These are phyloP conservation scores for Tetrahymena thermophila DNA, from an alignment of 73 alveolate genomes.

Conservation along the genomic window DNA sequence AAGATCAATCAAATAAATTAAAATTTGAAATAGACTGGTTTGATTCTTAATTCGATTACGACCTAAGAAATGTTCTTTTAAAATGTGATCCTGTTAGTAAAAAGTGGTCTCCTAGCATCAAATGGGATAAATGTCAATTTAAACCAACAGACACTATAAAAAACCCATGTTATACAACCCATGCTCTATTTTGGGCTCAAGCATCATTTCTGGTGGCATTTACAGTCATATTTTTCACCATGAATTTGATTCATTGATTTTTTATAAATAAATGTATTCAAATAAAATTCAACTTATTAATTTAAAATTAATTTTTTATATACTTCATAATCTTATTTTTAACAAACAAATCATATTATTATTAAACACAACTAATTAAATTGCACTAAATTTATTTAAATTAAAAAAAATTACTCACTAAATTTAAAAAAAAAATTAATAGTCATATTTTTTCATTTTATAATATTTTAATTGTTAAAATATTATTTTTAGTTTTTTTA, in stretches of 20 bases:
- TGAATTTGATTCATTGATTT: background rate
- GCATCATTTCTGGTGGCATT: background rate
- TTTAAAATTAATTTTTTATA: no score
- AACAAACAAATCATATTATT: no score
- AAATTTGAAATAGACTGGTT: background rate
- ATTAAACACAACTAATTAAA: no score
- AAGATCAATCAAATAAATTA: background rate
- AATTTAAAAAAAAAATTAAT: no score
- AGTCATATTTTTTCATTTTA: no score
- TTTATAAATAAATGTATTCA: no score
- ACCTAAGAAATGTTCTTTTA: background rate
- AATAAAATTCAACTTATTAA: no score
- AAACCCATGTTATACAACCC: background rate
- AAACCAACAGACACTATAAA: background rate
- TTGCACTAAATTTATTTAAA: no score
- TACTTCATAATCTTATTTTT: no score
- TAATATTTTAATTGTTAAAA: no score
- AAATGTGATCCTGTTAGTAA: background rate
- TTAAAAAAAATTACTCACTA: no score
- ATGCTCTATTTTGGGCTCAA: background rate
- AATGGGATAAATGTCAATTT: background rate
- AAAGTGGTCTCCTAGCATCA: background rate
- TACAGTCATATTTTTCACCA: background rate
- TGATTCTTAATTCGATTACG: background rate
- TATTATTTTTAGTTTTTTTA: no score